Evolutionary conservation across 495 filamentous ascomycete genomes (phyloP).

Genomic region (Penicillium argentinense): DNA sequence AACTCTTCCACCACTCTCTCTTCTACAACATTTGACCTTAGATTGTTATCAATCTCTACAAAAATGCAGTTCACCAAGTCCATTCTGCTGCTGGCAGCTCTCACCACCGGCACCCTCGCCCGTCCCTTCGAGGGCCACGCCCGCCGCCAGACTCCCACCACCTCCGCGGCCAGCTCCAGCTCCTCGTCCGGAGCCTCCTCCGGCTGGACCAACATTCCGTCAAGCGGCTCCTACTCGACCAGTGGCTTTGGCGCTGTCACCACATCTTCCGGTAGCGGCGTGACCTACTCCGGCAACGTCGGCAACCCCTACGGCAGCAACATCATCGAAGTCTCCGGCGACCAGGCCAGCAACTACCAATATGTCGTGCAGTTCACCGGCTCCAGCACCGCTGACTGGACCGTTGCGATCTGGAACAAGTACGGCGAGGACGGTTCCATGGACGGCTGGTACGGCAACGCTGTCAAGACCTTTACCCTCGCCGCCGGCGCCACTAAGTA

Average conservation of each 20-base stretch:
- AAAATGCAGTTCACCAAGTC: conserved; percentile 40
- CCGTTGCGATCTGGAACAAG: conserved; percentile 56
- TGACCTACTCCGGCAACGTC: conserved; percentile 47
- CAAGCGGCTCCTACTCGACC: conserved; percentile 24
- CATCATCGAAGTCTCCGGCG: conserved; percentile 42
- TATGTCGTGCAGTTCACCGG: conserved; percentile 50
- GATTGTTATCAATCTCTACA: conserved; percentile 13
- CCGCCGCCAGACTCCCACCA: conserved; percentile 27
- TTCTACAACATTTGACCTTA: conserved; percentile 7
- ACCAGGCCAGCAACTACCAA: conserved; percentile 38
- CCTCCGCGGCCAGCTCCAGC: conserved; percentile 3
- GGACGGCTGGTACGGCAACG: conserved; percentile 40
- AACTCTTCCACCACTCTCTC: conserved; percentile 7
- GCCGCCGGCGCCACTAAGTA: conserved; percentile 40
- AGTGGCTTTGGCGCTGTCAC: conserved; percentile 35
- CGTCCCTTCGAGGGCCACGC: conserved; percentile 17
- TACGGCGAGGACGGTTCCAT: conserved; percentile 37
- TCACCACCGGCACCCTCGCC: conserved; percentile 29
- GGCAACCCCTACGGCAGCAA: conserved; percentile 54
- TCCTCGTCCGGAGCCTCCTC: conserved; percentile 7
- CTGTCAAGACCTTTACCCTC: conserved; percentile 43
- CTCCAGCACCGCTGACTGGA: conserved; percentile 35
- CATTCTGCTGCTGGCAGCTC: conserved; percentile 38
- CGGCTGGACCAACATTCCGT: conserved; percentile 24
- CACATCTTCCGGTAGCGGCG: conserved; percentile 23